Conservation (phyloP, 2,329 filamentous ascomycete genomes). For the Truncatella angustata region DNA sequence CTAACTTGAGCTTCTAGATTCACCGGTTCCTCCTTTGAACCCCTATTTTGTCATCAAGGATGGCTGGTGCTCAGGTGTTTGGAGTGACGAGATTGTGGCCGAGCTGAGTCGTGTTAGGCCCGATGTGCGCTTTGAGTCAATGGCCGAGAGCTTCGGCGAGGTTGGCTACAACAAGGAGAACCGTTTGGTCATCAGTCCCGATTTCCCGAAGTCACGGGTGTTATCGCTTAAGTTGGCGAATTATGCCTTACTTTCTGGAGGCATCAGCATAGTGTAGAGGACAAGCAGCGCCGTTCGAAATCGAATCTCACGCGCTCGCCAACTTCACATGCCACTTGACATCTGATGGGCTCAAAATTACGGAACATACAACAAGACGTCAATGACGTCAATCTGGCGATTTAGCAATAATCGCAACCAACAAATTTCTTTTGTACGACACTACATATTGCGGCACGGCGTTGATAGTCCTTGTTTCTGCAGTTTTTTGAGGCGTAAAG, state of each 20-base stretch:
- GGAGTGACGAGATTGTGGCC: slow-evolving; percentile 66
- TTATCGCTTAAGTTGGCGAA: slow-evolving; percentile 57
- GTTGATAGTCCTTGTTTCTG: slow-evolving; percentile 1
- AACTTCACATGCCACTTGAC: too few relatives aligned
- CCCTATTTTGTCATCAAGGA: slow-evolving; percentile 67
- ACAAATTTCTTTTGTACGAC: slow-evolving; percentile 5
- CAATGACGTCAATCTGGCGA: too few relatives aligned
- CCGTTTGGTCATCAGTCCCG: slow-evolving; percentile 54
- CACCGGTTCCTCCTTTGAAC: slow-evolving; percentile 67
- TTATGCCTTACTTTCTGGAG: slow-evolving; percentile 49
- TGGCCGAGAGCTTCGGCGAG: slow-evolving; percentile 63
- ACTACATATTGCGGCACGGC: slow-evolving; percentile 1
- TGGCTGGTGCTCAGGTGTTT: slow-evolving; percentile 65
- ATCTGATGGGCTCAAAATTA: too few relatives aligned
- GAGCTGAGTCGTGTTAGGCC: slow-evolving; percentile 60
- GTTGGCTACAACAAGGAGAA: slow-evolving; percentile 59
- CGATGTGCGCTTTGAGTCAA: slow-evolving; percentile 55
- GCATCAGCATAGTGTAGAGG: slow-evolving; percentile 31
- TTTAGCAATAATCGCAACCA: too few relatives aligned
- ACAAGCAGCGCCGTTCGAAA: background rate
- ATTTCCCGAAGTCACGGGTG: slow-evolving; percentile 51
- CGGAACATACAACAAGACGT: too few relatives aligned
- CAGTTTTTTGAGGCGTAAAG: slow-evolving; percentile 7
- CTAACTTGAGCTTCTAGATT: slow-evolving; percentile 48
- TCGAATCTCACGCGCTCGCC: background rate